These are phyloP conservation scores for Suhomyces bolitotheri DNA, from an alignment of 1,139 yeast genomes.

Conservation along the genomic window DNA sequence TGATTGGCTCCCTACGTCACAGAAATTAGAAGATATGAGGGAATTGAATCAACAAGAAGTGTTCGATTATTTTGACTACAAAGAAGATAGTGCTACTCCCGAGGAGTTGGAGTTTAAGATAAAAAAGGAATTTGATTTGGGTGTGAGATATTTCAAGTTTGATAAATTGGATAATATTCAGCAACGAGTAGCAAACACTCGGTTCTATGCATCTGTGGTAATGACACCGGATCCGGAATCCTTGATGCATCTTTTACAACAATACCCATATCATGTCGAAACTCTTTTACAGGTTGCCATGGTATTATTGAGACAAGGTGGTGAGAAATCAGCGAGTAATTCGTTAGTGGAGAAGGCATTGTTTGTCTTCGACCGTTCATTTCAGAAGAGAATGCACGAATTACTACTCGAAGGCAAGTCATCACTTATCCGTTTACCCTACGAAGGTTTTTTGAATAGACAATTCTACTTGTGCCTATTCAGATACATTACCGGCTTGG, in stretches of 20 bases:
- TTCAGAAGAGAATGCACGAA: slow-evolving; percentile 43
- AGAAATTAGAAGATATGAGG: slow-evolving; percentile 65
- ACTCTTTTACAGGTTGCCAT: slow-evolving; percentile 79
- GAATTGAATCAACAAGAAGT: slow-evolving; percentile 46
- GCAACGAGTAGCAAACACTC: slow-evolving; percentile 53
- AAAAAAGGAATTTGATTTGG: slow-evolving; percentile 44
- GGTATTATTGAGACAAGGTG: slow-evolving; percentile 75
- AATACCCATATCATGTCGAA: slow-evolving; percentile 73
- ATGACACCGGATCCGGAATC: slow-evolving; percentile 73
- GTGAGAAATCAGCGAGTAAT: slow-evolving; percentile 63
- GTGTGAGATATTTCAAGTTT: slow-evolving; percentile 58
- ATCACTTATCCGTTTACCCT: slow-evolving; percentile 72
- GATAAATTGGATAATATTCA: slow-evolving; percentile 40
- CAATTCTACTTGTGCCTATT: slow-evolving; percentile 74
- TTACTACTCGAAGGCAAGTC: slow-evolving; percentile 51
- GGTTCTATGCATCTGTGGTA: slow-evolving; percentile 67
- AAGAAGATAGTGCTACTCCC: slow-evolving; percentile 37
- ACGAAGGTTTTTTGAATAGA: slow-evolving; percentile 71
- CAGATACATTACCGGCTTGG: slow-evolving; percentile 67
- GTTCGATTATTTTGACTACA: slow-evolving; percentile 39
- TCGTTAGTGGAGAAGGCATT: slow-evolving; percentile 75
- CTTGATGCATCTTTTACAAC: slow-evolving; percentile 54
- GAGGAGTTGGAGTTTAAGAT: slow-evolving; percentile 40
- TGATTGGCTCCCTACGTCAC: slow-evolving; percentile 76
- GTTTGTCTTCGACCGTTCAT: slow-evolving; percentile 71